phyloP scores from a whole-genome alignment of 345 rosid species.

The Populus ilicifolia region DNA sequence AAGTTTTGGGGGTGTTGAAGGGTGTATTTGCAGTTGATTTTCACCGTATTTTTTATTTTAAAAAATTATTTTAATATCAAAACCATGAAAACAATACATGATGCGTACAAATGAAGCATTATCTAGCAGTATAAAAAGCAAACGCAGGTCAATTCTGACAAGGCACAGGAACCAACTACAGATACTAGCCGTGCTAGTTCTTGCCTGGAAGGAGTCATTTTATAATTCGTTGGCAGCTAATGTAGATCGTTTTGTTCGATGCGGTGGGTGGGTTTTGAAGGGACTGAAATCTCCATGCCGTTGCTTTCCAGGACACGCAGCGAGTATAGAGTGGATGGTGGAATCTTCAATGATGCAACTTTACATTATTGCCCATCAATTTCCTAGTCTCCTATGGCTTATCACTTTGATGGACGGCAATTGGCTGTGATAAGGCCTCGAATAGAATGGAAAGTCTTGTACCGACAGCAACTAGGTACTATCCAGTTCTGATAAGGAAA shows the following conservation, averaged over 20 bases:
- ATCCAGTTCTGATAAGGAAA: background rate
- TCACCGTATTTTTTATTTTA: too few species aligned
- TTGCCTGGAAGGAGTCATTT: background rate
- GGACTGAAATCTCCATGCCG: background rate
- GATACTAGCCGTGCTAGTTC: background rate
- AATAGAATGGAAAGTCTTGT: background rate
- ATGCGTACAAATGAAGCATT: background rate
- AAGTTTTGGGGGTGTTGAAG: too few species aligned
- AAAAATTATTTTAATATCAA: too few species aligned
- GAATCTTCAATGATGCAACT: background rate
- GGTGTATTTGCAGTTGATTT: too few species aligned
- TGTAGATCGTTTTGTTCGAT: too few species aligned
- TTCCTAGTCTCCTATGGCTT: background rate
- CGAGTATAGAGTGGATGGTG: background rate
- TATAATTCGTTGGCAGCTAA: background rate
- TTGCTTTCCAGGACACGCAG: background rate
- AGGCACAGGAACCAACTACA: background rate
- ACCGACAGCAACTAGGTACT: background rate
- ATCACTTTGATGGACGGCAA: background rate
- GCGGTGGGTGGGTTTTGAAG: background rate
- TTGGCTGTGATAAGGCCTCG: background rate
- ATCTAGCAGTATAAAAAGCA: background rate
- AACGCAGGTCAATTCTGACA: background rate
- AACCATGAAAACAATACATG: too few species aligned
- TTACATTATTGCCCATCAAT: background rate